Conservation (phyloP, 345 rosid species). For the Pseudoturritis turrita region DNA sequence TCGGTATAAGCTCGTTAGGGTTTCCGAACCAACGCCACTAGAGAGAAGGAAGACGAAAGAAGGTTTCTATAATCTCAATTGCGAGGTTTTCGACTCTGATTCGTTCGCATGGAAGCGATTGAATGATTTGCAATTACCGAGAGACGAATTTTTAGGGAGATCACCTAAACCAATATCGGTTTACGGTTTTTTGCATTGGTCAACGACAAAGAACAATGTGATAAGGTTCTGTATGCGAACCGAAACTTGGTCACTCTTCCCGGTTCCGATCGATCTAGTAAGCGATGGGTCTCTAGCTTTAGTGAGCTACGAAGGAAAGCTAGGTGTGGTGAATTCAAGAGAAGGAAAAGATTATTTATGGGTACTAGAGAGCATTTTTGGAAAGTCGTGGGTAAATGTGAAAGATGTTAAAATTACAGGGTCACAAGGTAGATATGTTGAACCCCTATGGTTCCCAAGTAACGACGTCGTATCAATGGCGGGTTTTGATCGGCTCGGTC, state of each 20-base stretch:
- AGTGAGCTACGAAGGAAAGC: conserved; percentile 19
- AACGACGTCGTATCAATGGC: neutral
- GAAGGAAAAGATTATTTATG: neutral
- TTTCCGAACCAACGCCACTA: neutral
- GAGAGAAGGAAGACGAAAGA: neutral
- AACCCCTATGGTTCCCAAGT: neutral
- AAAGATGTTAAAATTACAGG: neutral
- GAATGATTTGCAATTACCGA: neutral
- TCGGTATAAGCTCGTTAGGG: conserved; percentile 19
- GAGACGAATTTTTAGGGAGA: neutral
- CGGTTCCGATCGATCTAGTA: neutral
- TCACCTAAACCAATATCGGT: neutral
- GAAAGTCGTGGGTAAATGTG: neutral
- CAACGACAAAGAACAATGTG: neutral
- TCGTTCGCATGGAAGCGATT: neutral
- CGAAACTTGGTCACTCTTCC: neutral
- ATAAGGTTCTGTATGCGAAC: neutral
- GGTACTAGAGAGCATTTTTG: neutral
- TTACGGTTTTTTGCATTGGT: conserved; percentile 1
- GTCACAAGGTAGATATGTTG: neutral
- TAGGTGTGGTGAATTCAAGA: neutral
- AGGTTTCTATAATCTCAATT: neutral
- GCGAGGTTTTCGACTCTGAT: conserved; percentile 20
- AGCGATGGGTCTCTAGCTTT: neutral
- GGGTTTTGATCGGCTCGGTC: neutral